Conservation (phyloP, 208 protist genomes). For the Acanthamoeba rhysodes region DNA sequence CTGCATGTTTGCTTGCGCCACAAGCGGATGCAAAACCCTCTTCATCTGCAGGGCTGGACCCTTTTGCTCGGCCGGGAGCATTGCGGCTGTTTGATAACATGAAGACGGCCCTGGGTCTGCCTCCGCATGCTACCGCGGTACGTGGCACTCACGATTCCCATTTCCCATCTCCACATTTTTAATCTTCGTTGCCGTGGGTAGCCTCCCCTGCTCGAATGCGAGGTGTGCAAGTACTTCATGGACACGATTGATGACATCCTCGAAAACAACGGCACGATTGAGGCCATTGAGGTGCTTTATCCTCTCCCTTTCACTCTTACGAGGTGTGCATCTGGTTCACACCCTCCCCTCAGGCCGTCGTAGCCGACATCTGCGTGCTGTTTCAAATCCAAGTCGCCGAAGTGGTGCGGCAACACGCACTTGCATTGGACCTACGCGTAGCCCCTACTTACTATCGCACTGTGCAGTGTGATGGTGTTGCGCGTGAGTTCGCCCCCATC, state of each 20-base stretch:
- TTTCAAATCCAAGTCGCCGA: not conserved
- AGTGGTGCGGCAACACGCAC: not conserved
- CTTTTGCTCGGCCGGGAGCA: not conserved
- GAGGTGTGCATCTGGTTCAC: not conserved
- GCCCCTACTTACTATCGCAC: not conserved
- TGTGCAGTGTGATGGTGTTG: constrained; percentile 43
- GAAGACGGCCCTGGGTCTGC: not conserved
- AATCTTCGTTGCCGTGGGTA: not conserved
- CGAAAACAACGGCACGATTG: constrained; percentile 16
- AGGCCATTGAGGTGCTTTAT: not conserved
- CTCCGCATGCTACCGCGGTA: not conserved
- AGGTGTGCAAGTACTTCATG: constrained; percentile 65
- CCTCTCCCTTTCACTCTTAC: not conserved
- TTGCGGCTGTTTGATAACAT: not conserved
- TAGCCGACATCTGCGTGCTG: constrained; percentile 51
- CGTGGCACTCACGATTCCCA: not conserved
- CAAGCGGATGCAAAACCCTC: no score
- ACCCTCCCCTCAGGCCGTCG: not conserved
- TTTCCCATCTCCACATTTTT: not conserved
- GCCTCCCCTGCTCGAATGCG: constrained; percentile 7
- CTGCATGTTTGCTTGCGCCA: not conserved
- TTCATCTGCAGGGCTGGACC: not conserved
- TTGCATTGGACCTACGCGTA: not conserved
- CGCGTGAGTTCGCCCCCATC: not conserved
- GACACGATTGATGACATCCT: not conserved